phyloP scores from a whole-genome alignment of 202 grass and related monocot genomes.

The Hordeum pubiflorum region DNA sequence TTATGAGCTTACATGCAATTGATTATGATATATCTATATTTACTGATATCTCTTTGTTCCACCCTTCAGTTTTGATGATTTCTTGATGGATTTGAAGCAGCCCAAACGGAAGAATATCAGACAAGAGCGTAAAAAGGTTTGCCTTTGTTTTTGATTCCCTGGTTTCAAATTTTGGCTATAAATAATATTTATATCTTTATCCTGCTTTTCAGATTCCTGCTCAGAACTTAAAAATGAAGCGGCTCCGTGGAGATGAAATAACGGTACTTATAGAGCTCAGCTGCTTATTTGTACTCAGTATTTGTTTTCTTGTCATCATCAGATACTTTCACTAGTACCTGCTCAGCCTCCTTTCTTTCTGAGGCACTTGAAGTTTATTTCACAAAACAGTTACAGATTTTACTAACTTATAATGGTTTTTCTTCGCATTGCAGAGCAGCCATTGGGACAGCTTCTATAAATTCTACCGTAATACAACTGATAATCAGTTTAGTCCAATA shows the following conservation, averaged over 20 bases:
- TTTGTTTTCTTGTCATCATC: neutral
- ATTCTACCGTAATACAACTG: conserved; percentile 93
- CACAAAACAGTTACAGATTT: conserved; percentile 13
- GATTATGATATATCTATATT: neutral
- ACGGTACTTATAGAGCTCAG: conserved; percentile 36
- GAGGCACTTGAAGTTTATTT: neutral
- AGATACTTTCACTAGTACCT: conserved; percentile 8
- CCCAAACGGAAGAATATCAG: conserved; percentile 87
- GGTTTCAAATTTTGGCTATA: conserved; percentile 11
- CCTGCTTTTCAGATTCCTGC: conserved; percentile 53
- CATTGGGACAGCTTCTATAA: conserved; percentile 84
- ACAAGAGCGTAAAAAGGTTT: conserved; percentile 95
- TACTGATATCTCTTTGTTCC: conserved; percentile 22
- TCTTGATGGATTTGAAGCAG: conserved; percentile 96
- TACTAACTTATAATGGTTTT: conserved; percentile 30
- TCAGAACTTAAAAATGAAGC: conserved; percentile 91
- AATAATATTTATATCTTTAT: conserved; percentile 15
- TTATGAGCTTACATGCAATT: neutral
- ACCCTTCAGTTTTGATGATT: conserved; percentile 83
- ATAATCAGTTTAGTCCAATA: conserved; percentile 76
- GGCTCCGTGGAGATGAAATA: conserved; percentile 79
- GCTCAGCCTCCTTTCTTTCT: neutral
- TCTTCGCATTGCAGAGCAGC: conserved; percentile 56
- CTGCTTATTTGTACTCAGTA: conserved; percentile 6
- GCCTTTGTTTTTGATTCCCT: conserved; percentile 20